These are phyloP conservation scores for Neophaeococcomyces mojaviensis DNA, from an alignment of 2,329 filamentous ascomycete genomes.

Conservation along the genomic window DNA sequence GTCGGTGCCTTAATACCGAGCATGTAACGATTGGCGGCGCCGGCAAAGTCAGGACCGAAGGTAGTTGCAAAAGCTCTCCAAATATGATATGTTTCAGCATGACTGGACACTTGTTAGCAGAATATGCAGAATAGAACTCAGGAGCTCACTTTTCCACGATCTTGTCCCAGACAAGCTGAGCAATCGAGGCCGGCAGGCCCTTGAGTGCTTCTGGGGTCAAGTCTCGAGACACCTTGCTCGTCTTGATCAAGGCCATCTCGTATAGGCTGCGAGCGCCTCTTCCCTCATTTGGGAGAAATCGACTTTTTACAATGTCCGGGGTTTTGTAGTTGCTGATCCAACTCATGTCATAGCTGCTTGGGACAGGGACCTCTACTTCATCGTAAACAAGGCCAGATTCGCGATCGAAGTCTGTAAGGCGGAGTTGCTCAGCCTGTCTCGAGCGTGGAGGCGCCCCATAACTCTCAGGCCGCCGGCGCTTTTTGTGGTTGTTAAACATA, in stretches of 20 bases:
- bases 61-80: constrained; percentile 36
- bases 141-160: constrained; percentile 29
- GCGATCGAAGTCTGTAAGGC: constrained; percentile 10
- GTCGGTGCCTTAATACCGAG: constrained; percentile 27
- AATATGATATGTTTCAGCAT: constrained; percentile 31
- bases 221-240: constrained; percentile 29
- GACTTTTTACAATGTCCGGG: constrained; percentile 10
- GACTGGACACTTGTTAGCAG: constrained; percentile 9
- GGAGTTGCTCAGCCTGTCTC: neutral
- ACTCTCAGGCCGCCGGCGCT: neutral
- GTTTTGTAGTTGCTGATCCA: constrained; percentile 20
- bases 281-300: neutral
- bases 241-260: constrained; percentile 14
- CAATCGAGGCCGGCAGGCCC: constrained; percentile 33
- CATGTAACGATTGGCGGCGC: constrained; percentile 25
- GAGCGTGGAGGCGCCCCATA: neutral
- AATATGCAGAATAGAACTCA: neutral
- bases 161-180: constrained; percentile 33
- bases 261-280: constrained; percentile 17
- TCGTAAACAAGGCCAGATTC: constrained; percentile 19
- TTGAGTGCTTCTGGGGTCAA: constrained; percentile 31
- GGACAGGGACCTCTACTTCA: constrained; percentile 13
- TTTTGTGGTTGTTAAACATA: neutral
- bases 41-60: constrained; percentile 30
- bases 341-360: constrained; percentile 11